Base-by-base conservation (phyloP, 2,329 filamentous ascomycete species). In the Stachybotrys elegans region DNA sequence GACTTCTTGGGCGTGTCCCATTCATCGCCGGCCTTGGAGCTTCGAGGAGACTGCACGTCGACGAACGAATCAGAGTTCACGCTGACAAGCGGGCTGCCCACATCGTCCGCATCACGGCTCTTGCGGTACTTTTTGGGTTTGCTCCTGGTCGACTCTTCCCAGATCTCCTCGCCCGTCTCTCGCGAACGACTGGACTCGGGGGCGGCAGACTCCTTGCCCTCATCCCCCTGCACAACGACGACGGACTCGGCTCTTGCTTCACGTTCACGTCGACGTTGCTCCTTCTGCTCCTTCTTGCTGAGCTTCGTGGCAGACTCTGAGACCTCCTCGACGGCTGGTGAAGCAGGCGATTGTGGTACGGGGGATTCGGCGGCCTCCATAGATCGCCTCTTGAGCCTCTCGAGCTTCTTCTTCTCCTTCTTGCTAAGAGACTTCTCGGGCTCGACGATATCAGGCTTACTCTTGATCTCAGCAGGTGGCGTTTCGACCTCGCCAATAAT, bases 401-500 rank as follows among this genome's bases (percentile, higher is more conserved):
- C 68, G 14, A 65, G 61, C 58, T 68, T 72, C 56, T 71, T 73
- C 53, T 68, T 68, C 47, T 75, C 71, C 56, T 75, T 76, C 54
- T 72, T 75, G 56, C 63, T 73, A 35, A 69, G 49, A 13, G 31
- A 34, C n/a, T 14, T 16, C 5, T 14, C 14, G 8, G 38, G 22
- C 20, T 40, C 38, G 17, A n/a, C 11, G 3, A 40, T 11, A n/a
- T n/a, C n/a, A n/a, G n/a, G n/a, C n/a, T n/a, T n/a, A n/a, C n/a
- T n/a, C 7, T 11, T 20, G 12, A 12, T 27, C 43, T 55, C 50
- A 47, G 61, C 57, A 35, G 61, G 61, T 16, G 68, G 66, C 8
- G 68, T 72, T 12, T 71, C 68, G 11, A 71, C 57, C 49, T 80
- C 74, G 11, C 68, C 71, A 36, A 73, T 63, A n/a, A 73, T 63